Conservation (phyloP, 345 rosid species). For the Pistacia vera region DNA sequence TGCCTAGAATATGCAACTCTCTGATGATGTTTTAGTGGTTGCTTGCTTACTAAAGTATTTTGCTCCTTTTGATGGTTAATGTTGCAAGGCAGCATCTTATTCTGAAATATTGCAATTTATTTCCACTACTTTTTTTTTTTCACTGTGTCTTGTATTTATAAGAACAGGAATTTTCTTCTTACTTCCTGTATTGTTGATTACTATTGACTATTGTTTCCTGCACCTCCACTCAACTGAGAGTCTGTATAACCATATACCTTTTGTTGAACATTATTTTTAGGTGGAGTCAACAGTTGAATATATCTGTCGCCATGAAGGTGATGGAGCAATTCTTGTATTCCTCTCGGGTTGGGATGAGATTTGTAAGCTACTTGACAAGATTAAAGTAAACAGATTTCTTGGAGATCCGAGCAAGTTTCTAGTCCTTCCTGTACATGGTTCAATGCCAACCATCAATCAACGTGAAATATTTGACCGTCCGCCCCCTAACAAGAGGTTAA, state of each 20-base stretch:
- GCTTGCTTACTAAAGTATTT: neutral
- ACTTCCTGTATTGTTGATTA: too few relatives aligned
- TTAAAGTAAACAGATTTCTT: slow-evolving; percentile 71
- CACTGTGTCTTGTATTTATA: neutral
- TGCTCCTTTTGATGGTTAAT: slow-evolving; percentile 6
- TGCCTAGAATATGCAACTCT: neutral
- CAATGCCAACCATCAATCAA: slow-evolving; percentile 90
- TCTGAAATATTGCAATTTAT: neutral
- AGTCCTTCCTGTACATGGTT: slow-evolving; percentile 91
- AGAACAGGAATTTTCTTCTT: neutral
- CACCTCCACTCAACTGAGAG: neutral
- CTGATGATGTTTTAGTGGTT: neutral
- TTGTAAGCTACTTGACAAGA: slow-evolving; percentile 74
- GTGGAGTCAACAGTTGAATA: slow-evolving; percentile 77
- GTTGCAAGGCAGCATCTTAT: neutral
- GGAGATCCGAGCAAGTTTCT: slow-evolving; percentile 80
- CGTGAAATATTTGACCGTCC: slow-evolving; percentile 89
- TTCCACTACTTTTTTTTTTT: neutral
- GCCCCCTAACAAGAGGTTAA: slow-evolving; percentile 69
- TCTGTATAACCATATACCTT: slow-evolving; percentile 6
- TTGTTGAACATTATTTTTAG: slow-evolving; percentile 38
- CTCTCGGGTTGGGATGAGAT: slow-evolving; percentile 99
- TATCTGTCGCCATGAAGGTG: slow-evolving; percentile 78
- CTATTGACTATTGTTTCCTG: too few relatives aligned
- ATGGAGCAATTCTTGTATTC: slow-evolving; percentile 94